Percentiles rank a stretch among this genome's conserved stretches.
phyloP scores from a whole-genome alignment of 164 flowering plant species.

The Taxillus chinensis region DNA sequence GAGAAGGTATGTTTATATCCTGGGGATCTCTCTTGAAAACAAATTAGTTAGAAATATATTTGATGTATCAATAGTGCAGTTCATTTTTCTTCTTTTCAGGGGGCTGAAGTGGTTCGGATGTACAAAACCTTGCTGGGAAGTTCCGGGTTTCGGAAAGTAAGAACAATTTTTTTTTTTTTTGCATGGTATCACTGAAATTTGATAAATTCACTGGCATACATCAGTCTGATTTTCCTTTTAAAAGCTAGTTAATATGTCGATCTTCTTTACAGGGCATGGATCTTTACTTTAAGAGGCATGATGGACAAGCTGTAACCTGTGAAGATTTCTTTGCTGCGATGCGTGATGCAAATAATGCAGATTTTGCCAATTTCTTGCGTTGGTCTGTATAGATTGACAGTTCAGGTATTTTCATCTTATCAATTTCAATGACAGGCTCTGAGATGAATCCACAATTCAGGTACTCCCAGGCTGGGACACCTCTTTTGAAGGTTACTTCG shows the following conservation, averaged over 20 bases:
- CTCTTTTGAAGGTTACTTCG: constrained; percentile 65
- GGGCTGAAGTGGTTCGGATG: constrained; percentile 99
- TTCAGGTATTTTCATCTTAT: neutral
- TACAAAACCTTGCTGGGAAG: constrained; percentile 86
- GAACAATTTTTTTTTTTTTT: constrained; percentile 3
- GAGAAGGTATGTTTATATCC: constrained; percentile 59
- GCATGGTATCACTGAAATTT: neutral
- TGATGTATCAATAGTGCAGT: neutral
- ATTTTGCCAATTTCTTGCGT: constrained; percentile 65
- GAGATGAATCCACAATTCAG: constrained; percentile 25
- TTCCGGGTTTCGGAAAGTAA: constrained; percentile 85
- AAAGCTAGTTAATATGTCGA: neutral
- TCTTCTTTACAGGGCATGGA: constrained; percentile 73
- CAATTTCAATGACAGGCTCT: constrained; percentile 7
- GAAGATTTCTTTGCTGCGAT: constrained; percentile 97
- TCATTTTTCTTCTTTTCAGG: constrained; percentile 32
- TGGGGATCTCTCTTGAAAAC: neutral
- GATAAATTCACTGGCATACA: neutral
- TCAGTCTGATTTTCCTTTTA: neutral
- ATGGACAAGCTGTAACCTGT: constrained; percentile 98
- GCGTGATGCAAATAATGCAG: constrained; percentile 93
- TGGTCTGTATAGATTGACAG: constrained; percentile 35
- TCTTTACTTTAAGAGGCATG: constrained; percentile 91
- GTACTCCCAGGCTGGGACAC: constrained; percentile 99
- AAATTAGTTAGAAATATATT: neutral